phyloP scores from a whole-genome alignment of 768 basidiomycete species.

The Suillus placidus region DNA sequence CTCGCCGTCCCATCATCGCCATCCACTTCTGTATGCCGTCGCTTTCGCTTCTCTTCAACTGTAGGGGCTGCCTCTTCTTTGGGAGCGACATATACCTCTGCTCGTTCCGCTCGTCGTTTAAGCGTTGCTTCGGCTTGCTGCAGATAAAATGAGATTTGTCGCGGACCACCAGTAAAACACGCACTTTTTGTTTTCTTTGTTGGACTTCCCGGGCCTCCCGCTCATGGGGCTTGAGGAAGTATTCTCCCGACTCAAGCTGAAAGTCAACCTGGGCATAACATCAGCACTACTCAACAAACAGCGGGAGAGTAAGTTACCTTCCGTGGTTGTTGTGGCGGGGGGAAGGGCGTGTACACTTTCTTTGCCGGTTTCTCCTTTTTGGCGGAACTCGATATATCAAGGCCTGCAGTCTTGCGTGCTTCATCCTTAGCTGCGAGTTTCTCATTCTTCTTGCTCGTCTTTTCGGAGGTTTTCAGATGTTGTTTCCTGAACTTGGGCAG shows the following conservation, averaged over 20 bases:
- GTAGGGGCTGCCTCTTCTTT: conserved; percentile 72
- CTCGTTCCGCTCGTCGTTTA: conserved; percentile 76
- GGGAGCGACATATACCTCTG: conserved; percentile 88
- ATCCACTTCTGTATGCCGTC: conserved; percentile 45
- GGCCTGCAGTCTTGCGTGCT: conserved; percentile 67
- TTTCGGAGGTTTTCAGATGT: conserved; percentile 92
- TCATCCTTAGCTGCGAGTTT: conserved; percentile 59
- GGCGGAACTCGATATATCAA: conserved; percentile 40
- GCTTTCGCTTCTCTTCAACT: conserved; percentile 76
- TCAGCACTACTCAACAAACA: conserved; percentile 11
- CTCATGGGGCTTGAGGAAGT: conserved; percentile 92
- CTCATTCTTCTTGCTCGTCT: conserved; percentile 90
- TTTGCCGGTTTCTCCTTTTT: conserved; percentile 63
- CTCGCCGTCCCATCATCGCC: conserved; percentile 37
- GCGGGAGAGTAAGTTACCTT: conserved; percentile 57
- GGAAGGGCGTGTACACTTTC: conserved; percentile 98
- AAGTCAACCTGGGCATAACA: conserved; percentile 68
- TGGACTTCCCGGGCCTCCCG: conserved; percentile 77
- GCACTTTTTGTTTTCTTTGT: conserved; percentile 69
- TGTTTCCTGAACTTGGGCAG: conserved; percentile 93
- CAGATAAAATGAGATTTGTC: conserved; percentile 9
- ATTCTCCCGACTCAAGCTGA: conserved; percentile 95
- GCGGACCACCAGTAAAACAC: background rate
- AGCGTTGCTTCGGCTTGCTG: conserved; percentile 81
- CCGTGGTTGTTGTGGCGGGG: conserved; percentile 89